A percentile compares a stretch with the other conserved stretches of the same genome.
These are phyloP conservation scores for Oryza longistaminata DNA, from an alignment of 176 grass and related monocot species.

Conservation along the genomic window DNA sequence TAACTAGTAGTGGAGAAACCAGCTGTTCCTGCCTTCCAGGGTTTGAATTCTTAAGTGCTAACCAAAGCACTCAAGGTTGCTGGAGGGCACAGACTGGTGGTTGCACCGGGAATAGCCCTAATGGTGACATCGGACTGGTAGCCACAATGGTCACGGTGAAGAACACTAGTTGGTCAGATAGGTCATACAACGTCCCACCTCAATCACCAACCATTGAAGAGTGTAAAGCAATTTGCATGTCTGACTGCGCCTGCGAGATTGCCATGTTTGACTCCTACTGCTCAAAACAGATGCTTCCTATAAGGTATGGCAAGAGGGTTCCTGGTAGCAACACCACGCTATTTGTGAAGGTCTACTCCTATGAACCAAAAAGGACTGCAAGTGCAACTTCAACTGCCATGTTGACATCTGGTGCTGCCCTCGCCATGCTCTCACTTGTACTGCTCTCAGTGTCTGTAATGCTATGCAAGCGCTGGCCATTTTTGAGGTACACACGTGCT, in stretches of 20 bases:
- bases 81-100: not conserved
- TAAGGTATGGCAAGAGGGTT: constrained; percentile 39
- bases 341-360: constrained; percentile 46
- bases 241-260: constrained; percentile 34
- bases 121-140: not conserved
- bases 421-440: constrained; percentile 11
- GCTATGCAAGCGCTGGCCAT: not conserved
- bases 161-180: constrained; percentile 41
- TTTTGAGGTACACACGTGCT: constrained; percentile 12
- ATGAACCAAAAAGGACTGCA: not conserved
- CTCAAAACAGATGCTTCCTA: constrained; percentile 45
- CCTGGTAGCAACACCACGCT: constrained; percentile 35
- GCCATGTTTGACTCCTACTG: constrained; percentile 37
- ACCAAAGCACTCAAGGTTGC: constrained; percentile 34
- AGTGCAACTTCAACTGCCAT: not conserved
- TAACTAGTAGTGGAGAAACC: constrained; percentile 3
- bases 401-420: constrained; percentile 30
- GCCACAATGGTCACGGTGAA: constrained; percentile 35
- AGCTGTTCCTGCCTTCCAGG: constrained; percentile 43
- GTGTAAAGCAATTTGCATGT: constrained; percentile 29
- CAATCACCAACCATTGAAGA: constrained; percentile 25
- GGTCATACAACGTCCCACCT: constrained; percentile 20
- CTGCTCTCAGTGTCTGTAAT: not conserved
- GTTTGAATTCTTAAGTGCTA: constrained; percentile 37
- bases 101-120: constrained; percentile 32